Base-by-base conservation (phyloP, 1,139 yeast species). In the Yamadazyma buinensis region DNA sequence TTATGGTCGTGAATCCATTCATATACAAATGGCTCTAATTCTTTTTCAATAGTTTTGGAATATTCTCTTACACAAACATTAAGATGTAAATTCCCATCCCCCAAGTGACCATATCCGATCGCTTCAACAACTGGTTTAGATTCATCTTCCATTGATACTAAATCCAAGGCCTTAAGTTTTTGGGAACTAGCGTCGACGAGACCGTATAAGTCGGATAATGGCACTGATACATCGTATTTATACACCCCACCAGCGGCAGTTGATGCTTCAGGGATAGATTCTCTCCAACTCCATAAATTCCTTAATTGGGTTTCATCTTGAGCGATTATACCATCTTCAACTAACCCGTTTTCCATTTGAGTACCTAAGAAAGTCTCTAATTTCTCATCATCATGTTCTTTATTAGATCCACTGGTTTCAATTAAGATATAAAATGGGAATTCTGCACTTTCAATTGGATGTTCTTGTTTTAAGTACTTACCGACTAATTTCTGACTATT, bases 251-350 rank as follows among this genome's bases (percentile, higher is more conserved):
- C 97, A 24, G 72, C 79, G 40, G 77, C 72, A 31, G 88, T 83
- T 14, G 86, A 74, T 9, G 96, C 90, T 64, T 92, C 98, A 23
- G 97, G 88, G 46, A 90, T 77, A 43, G 82, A 73, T 61, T 92
- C 98, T 65, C 98, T 80, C 97, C 97, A 90, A 23, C 80, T 66
- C 98, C 98, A 92, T 49, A 92, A 72, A 40, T 79, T 80, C 43
- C 72, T 72, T 42, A 84, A 66, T 59, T 92, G 97, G 3, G 94
- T 72, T 59, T 86, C 95, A 59, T 88, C 97, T 61, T 88, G 96
- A 4, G 98, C 96, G 44, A 92, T 85, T 32, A 87, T 92, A 48
- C 98, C 98, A 56, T 92, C 97, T 15, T 73, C 71, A 23, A 92
- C 94, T 32, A 80, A 61, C 29, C 84, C 97, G 28, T 77, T 75